phyloP scores from a whole-genome alignment of 1,139 yeast genomes.

The Hemisphaericaspora subhashii region DNA sequence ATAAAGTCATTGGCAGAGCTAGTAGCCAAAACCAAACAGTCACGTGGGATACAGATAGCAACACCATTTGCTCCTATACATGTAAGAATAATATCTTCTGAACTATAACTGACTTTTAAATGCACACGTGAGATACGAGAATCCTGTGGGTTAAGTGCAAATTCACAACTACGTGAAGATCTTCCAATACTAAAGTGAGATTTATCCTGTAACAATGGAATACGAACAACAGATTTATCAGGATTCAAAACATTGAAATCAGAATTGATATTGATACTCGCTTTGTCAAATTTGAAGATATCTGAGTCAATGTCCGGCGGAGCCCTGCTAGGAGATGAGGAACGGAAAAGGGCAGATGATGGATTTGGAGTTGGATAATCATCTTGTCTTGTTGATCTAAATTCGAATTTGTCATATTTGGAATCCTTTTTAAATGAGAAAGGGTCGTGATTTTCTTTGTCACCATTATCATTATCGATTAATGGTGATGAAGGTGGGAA shows the following conservation, averaged over 20 bases:
- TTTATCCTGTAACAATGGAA: conserved; percentile 30
- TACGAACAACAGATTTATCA: conserved; percentile 34
- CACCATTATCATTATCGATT: conserved; percentile 27
- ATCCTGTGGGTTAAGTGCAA: conserved; percentile 53
- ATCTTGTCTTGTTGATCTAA: conserved; percentile 15
- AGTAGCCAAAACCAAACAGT: conserved; percentile 36
- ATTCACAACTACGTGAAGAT: conserved; percentile 62
- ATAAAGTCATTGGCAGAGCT: conserved; percentile 30
- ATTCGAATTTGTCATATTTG: conserved; percentile 1
- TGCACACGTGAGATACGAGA: conserved; percentile 72
- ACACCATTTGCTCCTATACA: conserved; percentile 77
- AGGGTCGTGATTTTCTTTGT: conserved; percentile 19
- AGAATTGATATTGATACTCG: conserved; percentile 21
- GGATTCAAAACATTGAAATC: conserved; percentile 45
- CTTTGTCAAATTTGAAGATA: conserved; percentile 5
- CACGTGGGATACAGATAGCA: conserved; percentile 57
- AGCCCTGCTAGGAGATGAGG: conserved; percentile 39
- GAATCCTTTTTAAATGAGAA: conserved; percentile 16
- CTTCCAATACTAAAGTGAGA: conserved; percentile 53
- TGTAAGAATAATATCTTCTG: conserved; percentile 35
- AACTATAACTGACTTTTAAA: conserved; percentile 31
- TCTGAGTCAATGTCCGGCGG: neutral
- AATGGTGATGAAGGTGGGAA: conserved; percentile 71
- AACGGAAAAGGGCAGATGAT: conserved; percentile 50
- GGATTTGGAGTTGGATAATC: conserved; percentile 57